These are phyloP conservation scores for Mrakia blollopis DNA, from an alignment of 768 basidiomycete genomes.

Conservation along the genomic window DNA sequence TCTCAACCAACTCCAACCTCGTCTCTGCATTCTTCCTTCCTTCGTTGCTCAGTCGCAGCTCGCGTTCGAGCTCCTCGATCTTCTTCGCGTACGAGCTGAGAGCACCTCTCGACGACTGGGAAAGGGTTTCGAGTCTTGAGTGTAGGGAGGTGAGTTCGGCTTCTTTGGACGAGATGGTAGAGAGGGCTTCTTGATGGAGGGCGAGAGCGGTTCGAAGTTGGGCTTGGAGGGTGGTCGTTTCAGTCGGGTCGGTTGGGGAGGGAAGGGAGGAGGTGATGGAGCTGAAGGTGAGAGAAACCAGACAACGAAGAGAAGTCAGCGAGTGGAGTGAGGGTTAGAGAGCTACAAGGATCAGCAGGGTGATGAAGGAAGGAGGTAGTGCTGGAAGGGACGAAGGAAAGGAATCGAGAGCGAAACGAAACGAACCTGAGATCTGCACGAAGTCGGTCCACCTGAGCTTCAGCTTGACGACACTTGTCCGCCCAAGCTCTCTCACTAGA, in stretches of 20 bases:
- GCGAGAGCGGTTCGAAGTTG: slow-evolving; percentile 15
- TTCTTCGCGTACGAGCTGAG: slow-evolving; percentile 8
- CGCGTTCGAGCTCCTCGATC: slow-evolving; percentile 16
- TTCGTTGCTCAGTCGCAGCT: background rate
- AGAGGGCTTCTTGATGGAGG: slow-evolving; percentile 18
- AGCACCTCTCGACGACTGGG: background rate
- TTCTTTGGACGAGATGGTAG: slow-evolving; percentile 23
- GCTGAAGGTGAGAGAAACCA: background rate
- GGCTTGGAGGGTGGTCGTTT: slow-evolving; percentile 8
- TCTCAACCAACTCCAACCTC: slow-evolving; percentile 4
- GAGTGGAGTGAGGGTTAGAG: background rate
- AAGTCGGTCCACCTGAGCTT: slow-evolving; percentile 9
- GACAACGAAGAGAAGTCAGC: background rate
- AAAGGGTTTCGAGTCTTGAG: slow-evolving; percentile 6
- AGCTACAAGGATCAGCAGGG: too few relatives aligned
- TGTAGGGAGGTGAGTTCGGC: slow-evolving; percentile 13
- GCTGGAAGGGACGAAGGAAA: background rate
- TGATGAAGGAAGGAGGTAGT: too few relatives aligned
- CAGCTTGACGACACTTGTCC: slow-evolving; percentile 17
- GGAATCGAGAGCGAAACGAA: background rate
- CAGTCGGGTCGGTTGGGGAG: background rate
- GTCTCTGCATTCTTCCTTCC: slow-evolving; percentile 6
- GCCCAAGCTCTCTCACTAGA: slow-evolving; percentile 16
- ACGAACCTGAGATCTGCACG: slow-evolving; percentile 20
- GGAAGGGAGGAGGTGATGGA: slow-evolving; percentile 8